Base-by-base conservation (phyloP, 169 alveolate genomes). In the Plasmodium falciparum region DNA sequence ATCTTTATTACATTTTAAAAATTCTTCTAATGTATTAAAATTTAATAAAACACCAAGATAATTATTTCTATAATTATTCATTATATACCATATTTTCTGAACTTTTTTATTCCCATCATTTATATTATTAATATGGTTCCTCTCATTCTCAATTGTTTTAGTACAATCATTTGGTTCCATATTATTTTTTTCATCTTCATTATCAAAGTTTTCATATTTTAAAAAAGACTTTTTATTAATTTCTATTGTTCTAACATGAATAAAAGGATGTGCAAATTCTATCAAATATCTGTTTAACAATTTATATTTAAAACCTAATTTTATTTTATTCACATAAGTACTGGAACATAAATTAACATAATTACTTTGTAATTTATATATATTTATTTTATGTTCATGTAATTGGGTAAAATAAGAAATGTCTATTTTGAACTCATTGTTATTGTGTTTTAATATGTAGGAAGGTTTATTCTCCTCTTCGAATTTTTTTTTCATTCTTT, bases 341-440 rank as follows among this genome's bases (percentile, higher is more conserved):
- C 22, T 71, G 5, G 85, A 83, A 54, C 24, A 29, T 17, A 83
- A 24, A 9, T 83, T 43, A 62, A 83, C 73, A 22, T 83, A 83
- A 61, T 69, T 85, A 70, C 91, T 69, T 9, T 62, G 20, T 45
- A 39, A 50, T 15, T 83, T 83, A 62, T 83, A 83, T 6, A 83
- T 47, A 54, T 70, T 66, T 7, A 70, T 70, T 59, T 83, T 83
- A 7, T 50, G 59, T 54, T 83, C 78, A 54, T 83, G 73, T 52
- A 83, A 15, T 43, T 67, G 49, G 3, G 73, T 69, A 63, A 83
- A 83, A 70, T 69, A 83, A 43, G 91, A 83, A 39, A 83, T 70
- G 58, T 71, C 91, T 73, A 83, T 67, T 67, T 83, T 83, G 33
- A 83, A 83, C 20, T 83, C 85, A 45, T 83, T 83, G 59, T 15